Conservation (phyloP, 805 yeast species). For the Saccharomycopsis olivae region DNA sequence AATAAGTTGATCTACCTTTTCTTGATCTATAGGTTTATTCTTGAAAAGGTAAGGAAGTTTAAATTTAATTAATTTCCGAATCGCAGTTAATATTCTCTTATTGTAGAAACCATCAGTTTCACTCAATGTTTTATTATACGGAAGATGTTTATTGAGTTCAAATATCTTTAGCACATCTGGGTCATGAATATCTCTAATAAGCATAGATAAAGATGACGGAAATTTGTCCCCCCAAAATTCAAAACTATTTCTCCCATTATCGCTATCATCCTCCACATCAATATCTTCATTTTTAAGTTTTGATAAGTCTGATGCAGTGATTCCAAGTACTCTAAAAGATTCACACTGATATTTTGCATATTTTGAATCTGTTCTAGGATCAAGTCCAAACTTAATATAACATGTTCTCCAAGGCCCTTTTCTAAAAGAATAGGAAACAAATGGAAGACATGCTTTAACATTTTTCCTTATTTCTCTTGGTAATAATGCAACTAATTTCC, state of each 20-base stretch:
- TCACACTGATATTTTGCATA: slow-evolving; percentile 74
- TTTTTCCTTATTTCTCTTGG: slow-evolving; percentile 33
- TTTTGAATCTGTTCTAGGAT: slow-evolving; percentile 49
- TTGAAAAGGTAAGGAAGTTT: slow-evolving; percentile 53
- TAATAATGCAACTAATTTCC: slow-evolving; percentile 49
- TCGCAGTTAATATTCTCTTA: slow-evolving; percentile 46
- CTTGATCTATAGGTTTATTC: slow-evolving; percentile 35
- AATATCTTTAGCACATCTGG: slow-evolving; percentile 43
- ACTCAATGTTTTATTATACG: slow-evolving; percentile 20
- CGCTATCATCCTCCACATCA: slow-evolving; percentile 17
- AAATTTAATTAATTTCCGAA: slow-evolving; percentile 62
- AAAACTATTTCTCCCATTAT: slow-evolving; percentile 27
- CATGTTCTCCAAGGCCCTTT: slow-evolving; percentile 95
- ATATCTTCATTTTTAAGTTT: slow-evolving; percentile 21
- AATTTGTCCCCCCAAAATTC: slow-evolving; percentile 61
- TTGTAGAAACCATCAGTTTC: slow-evolving; percentile 72
- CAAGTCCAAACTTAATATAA: slow-evolving; percentile 66
- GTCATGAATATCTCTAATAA: slow-evolving; percentile 69
- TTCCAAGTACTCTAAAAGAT: slow-evolving; percentile 50
- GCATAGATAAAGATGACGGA: slow-evolving; percentile 64
- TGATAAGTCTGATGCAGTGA: slow-evolving; percentile 19
- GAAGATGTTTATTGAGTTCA: slow-evolving; percentile 13
- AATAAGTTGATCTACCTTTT: slow-evolving; percentile 33
- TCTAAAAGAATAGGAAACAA: slow-evolving; percentile 68
- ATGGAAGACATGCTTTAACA: slow-evolving; percentile 71